Base-by-base conservation (phyloP, 495 filamentous ascomycete species). In the Polyplosphaeria fusca region DNA sequence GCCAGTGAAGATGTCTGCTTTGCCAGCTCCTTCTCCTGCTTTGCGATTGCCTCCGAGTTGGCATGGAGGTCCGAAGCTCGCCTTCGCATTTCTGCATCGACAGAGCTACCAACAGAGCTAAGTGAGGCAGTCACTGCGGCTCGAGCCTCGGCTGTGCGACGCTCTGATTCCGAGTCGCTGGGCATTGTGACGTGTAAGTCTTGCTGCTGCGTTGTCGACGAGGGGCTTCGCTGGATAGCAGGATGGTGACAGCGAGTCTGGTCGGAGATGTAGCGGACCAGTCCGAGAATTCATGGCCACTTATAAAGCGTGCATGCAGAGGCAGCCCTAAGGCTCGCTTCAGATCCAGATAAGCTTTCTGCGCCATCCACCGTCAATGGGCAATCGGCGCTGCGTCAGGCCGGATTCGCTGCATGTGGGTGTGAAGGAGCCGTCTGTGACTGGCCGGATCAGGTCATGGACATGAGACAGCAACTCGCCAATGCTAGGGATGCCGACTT, bases 121-220 rank as follows among this genome's bases (percentile, higher is more conserved):
- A 93, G 84, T 5, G 87, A 85, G n/a, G 87, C 87, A 18, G 84
- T 79, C 67, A 95, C 83, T 13, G 88, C 87, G 42, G 80, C 74
- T 66, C 84, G 82, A 45, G 90, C 88, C 79, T 92, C 83, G 47
- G 75, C 67, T 53, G 73, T 81, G 64, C 70, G 79, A 7, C 54
- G 63, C 14, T 52, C 49, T 7, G 58, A 51, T 42, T 66, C 59
- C 22, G 52, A 42, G 22, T 66, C 63, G 3, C 48, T 30, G 35
- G 62, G 42, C 62, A 61, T 61, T 20, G 60, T 49, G 30, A 54
- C 41, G 32, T 52, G 47, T 51, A 35, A 2, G 47, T 23, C 30
- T n/a, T 35, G 37, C n/a, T 42, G 30, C 25, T 7, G 9, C 13
- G 32, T 51, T 24, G 25, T 27, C 22, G 27, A n/a, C 19, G 5